phyloP scores from a whole-genome alignment of 257 asterid species.

The Haberlea rhodopensis region DNA sequence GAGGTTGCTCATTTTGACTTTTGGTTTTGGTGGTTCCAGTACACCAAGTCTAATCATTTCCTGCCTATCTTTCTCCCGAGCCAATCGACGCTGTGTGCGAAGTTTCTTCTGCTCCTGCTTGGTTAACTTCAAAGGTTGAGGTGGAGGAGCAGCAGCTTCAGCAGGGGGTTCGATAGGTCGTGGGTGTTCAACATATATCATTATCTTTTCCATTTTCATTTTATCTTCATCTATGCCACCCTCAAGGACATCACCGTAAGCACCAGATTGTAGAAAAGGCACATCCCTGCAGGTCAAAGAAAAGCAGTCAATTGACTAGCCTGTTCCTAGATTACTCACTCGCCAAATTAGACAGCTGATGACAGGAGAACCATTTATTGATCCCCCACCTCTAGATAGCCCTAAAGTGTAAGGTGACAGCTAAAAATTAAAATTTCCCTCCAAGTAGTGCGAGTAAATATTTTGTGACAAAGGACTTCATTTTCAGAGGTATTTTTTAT shows the following conservation, averaged over 20 bases:
- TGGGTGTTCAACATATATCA: conserved; percentile 82
- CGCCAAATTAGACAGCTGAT: neutral
- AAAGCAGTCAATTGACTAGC: neutral
- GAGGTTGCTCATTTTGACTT: conserved; percentile 96
- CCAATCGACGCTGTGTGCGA: conserved; percentile 80
- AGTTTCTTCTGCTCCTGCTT: conserved; percentile 95
- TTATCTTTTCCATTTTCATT: conserved; percentile 70
- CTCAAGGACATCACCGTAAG: conserved; percentile 47
- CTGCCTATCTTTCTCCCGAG: conserved; percentile 82
- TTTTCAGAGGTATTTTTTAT: neutral
- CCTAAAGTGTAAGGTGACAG: no score
- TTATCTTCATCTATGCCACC: conserved; percentile 42
- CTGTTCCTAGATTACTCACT: neutral
- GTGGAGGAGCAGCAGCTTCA: conserved; percentile 88
- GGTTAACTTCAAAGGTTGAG: conserved; percentile 90
- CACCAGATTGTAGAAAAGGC: conserved; percentile 58
- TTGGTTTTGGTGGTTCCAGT: conserved; percentile 81
- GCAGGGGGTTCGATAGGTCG: conserved; percentile 92
- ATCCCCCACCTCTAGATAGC: neutral
- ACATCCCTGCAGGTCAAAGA: conserved; percentile 57
- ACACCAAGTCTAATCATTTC: conserved; percentile 94
- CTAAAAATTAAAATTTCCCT: no score
- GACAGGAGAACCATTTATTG: neutral
- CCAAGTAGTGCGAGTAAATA: neutral
- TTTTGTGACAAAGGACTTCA: neutral